Conservation (phyloP, 2,329 filamentous ascomycete genomes). For the Sporothrix luriei region DNA sequence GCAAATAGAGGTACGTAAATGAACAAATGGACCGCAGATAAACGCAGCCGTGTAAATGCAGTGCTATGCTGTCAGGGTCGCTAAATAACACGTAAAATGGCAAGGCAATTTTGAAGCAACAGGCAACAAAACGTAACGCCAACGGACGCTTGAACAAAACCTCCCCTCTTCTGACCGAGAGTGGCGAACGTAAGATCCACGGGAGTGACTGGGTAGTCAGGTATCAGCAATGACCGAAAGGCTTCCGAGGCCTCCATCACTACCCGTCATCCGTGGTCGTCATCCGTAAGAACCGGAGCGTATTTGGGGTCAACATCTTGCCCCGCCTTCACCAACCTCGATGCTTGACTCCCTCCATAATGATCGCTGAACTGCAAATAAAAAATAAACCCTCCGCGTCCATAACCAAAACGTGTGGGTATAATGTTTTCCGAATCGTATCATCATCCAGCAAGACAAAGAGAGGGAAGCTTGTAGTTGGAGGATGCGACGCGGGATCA, state of each 20-base stretch:
- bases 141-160: background rate
- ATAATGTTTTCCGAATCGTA: slow-evolving; percentile 15
- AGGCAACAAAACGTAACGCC: background rate
- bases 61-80: slow-evolving; percentile 16
- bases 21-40: background rate
- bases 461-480: background rate
- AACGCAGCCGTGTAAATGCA: slow-evolving; percentile 8
- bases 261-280: background rate
- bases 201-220: too few species aligned
- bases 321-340: too few species aligned
- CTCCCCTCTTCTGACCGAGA: background rate
- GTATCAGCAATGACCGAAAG: background rate
- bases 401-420: slow-evolving; percentile 14
- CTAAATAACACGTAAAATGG: background rate
- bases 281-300: background rate
- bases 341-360: too few species aligned
- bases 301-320: background rate
- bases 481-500: background rate
- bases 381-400: slow-evolving; percentile 15
- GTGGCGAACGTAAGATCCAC: background rate
- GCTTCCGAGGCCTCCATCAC: too few species aligned
- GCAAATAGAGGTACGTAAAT: too few species aligned
- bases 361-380: background rate
- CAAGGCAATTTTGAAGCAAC: background rate
- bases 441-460: slow-evolving; percentile 4